Percentiles rank a stretch among this genome's conserved stretches.
These are phyloP conservation scores for Tritrichomonas foetus DNA, from an alignment of 208 protist genomes.

Conservation along the genomic window DNA sequence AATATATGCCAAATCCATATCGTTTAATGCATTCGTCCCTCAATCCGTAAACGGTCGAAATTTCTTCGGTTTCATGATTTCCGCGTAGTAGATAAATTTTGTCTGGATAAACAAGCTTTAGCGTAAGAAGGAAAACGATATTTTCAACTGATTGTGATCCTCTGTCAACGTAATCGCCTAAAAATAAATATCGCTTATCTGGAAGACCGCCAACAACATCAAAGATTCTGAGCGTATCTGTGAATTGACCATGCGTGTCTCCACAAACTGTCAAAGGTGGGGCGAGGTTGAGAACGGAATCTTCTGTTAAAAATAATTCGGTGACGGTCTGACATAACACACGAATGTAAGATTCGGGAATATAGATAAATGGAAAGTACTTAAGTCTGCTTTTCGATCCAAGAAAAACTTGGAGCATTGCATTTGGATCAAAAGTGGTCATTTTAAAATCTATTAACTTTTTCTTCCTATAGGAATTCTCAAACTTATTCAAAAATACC, in stretches of 20 bases:
- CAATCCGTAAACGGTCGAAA: not conserved
- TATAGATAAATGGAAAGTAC: conserved; percentile 15
- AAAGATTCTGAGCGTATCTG: conserved; percentile 51
- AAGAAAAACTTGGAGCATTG: not conserved
- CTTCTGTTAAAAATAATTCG: not conserved
- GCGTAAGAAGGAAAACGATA: conserved; percentile 18
- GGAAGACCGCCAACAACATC: conserved; percentile 43
- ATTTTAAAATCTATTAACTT: not conserved
- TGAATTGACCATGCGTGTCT: conserved; percentile 57
- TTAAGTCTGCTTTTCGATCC: not conserved
- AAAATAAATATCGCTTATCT: conserved; percentile 52
- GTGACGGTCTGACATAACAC: not conserved
- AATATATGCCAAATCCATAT: not conserved
- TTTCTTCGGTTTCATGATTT: conserved; percentile 39
- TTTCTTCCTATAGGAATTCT: too few relatives aligned
- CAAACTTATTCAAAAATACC: too few relatives aligned
- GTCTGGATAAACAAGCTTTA: not conserved
- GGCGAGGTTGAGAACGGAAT: not conserved
- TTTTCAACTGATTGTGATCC: conserved; percentile 38
- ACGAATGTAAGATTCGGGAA: not conserved
- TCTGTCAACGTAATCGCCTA: conserved; percentile 41
- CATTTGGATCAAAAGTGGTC: not conserved
- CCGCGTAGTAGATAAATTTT: not conserved
- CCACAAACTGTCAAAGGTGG: conserved; percentile 44
- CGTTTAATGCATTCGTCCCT: not conserved